Conservation (phyloP, 2,329 filamentous ascomycete species). For the Drechslera avenae region DNA sequence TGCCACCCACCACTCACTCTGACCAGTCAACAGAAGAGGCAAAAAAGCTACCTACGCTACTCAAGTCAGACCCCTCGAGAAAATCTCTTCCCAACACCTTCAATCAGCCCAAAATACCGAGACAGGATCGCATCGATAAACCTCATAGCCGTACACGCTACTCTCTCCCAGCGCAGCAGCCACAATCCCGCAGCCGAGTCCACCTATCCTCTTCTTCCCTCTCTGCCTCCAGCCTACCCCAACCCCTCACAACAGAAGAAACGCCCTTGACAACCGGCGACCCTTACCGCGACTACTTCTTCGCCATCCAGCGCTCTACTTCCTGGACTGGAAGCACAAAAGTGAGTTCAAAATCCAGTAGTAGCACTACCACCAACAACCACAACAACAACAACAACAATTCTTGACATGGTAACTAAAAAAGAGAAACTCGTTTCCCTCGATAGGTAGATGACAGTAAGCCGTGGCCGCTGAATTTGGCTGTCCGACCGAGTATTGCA, state of each 20-base stretch:
- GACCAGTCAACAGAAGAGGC: background rate
- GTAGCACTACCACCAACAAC: background rate
- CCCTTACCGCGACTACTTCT: conserved; percentile 26
- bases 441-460: conserved; percentile 22
- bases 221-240: background rate
- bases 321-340: conserved; percentile 26
- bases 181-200: background rate
- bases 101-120: background rate
- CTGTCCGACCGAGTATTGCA: conserved; percentile 15
- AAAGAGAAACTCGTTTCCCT: too few relatives aligned
- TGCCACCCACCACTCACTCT: background rate
- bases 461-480: conserved; percentile 25
- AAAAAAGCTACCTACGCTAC: background rate
- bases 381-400: too few relatives aligned
- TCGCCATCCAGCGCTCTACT: conserved; percentile 17
- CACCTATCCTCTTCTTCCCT: background rate
- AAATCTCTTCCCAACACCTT: conserved; percentile 14
- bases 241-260: background rate
- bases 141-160: conserved; percentile 16
- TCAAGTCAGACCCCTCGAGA: conserved; percentile 1
- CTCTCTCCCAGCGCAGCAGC: conserved; percentile 19
- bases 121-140: background rate
- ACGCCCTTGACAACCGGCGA: conserved; percentile 22
- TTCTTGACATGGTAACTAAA: too few relatives aligned
- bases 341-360: conserved; percentile 23